A percentile compares a stretch with the other conserved stretches of the same genome.
These are phyloP conservation scores for Penicillium aurantiogriseum DNA, from an alignment of 2,329 filamentous ascomycete species.

Conservation along the genomic window DNA sequence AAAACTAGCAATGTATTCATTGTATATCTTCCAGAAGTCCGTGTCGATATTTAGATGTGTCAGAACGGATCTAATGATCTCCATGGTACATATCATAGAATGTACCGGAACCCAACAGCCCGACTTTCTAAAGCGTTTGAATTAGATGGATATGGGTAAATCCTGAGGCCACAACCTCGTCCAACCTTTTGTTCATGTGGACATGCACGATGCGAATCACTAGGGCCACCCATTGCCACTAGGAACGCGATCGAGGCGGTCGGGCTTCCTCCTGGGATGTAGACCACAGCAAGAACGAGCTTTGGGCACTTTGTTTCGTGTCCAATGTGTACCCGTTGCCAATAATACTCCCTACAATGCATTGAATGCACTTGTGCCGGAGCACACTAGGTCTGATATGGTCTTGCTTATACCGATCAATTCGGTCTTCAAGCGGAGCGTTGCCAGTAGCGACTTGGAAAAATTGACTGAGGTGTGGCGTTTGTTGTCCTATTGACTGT, in stretches of 20 bases:
- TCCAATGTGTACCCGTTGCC: no score
- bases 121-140: conserved; percentile 8
- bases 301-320: no score
- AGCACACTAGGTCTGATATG: no score
- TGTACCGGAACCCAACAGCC: conserved; percentile 21
- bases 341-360: no score
- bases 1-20: background rate
- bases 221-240: conserved; percentile 35
- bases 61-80: background rate
- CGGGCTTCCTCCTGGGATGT: conserved; percentile 35
- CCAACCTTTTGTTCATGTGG: conserved; percentile 37
- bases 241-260: conserved; percentile 37
- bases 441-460: no score
- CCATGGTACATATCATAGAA: conserved; percentile 15
- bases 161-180: conserved; percentile 17
- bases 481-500: no score
- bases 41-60: background rate
- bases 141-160: background rate
- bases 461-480: no score
- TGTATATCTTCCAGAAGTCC: background rate
- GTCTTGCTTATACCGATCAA: no score
- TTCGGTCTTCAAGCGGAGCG: no score
- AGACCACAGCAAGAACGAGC: no score
- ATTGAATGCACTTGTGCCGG: no score
- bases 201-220: conserved; percentile 34